A percentile compares a stretch with the other conserved stretches of the same genome.
These are phyloP conservation scores for Pyricularia pennisetigena DNA, from an alignment of 2,329 filamentous ascomycete genomes.

Conservation along the genomic window DNA sequence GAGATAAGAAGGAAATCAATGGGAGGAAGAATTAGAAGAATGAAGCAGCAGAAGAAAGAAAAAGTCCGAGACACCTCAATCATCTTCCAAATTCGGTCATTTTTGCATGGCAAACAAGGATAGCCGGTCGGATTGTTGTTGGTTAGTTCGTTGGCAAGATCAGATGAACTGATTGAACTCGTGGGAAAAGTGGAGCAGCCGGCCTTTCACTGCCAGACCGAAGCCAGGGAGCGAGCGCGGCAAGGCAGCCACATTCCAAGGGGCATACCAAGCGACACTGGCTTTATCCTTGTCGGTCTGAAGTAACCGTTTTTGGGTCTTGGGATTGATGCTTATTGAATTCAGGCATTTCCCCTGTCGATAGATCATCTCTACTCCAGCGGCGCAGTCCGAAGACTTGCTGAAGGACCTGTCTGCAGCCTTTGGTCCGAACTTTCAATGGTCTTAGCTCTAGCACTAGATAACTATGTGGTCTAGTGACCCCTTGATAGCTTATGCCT, in stretches of 20 bases:
- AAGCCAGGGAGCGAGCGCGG: not conserved
- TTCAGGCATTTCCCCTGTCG: not conserved
- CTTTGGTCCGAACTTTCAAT: not conserved
- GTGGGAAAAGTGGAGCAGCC: not conserved
- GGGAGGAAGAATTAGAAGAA: not conserved
- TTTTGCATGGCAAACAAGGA: not conserved
- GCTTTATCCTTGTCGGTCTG: not conserved
- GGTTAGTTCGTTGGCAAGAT: not conserved
- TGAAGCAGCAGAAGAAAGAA: not conserved
- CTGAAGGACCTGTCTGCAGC: not conserved
- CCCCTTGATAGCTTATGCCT: not conserved
- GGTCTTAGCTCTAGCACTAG: not conserved
- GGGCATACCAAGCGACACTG: not conserved
- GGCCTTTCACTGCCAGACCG: not conserved
- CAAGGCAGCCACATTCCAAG: not conserved
- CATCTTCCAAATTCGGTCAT: not conserved
- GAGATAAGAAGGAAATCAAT: not conserved
- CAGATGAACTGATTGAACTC: not conserved
- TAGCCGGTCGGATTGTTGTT: not conserved
- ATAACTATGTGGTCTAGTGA: not conserved
- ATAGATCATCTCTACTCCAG: not conserved
- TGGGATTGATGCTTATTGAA: not conserved
- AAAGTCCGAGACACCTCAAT: not conserved
- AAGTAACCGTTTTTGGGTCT: not conserved
- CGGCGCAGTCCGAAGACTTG: not conserved